Conservation (phyloP, 2,329 filamentous ascomycete genomes). For the Hypoxylon sp. region DNA sequence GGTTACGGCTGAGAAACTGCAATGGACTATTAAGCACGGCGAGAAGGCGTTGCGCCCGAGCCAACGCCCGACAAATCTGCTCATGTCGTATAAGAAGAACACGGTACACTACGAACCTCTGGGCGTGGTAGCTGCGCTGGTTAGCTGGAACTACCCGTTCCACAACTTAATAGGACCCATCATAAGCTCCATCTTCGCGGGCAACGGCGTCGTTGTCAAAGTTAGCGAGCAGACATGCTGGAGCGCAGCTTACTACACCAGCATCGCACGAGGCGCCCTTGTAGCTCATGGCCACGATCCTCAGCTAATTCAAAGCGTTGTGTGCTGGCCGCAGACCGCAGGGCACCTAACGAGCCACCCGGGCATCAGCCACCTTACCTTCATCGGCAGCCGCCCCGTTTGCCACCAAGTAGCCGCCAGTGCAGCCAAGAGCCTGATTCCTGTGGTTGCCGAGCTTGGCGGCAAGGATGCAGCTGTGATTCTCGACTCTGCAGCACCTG, state of each 20-base stretch:
- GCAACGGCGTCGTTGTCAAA: constrained; percentile 94
- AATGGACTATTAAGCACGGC: constrained; percentile 93
- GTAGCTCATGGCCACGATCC: constrained; percentile 85
- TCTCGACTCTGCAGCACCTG: constrained; percentile 78
- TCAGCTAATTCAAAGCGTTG: constrained; percentile 84
- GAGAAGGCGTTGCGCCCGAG: constrained; percentile 82
- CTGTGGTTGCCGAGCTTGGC: constrained; percentile 90
- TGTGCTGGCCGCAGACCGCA: constrained; percentile 90
- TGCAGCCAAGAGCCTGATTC: constrained; percentile 87
- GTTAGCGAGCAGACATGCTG: constrained; percentile 96
- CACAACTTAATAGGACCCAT: constrained; percentile 95
- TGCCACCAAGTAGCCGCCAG: constrained; percentile 90
- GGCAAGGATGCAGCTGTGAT: constrained; percentile 95
- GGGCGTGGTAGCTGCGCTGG: constrained; percentile 90
- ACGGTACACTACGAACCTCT: constrained; percentile 91
- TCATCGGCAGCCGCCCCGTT: constrained; percentile 91
- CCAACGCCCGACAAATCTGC: constrained; percentile 84
- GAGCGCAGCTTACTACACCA: constrained; percentile 86
- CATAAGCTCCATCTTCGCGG: constrained; percentile 90
- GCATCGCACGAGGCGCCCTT: constrained; percentile 83
- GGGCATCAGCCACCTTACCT: constrained; percentile 89
- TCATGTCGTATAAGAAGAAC: constrained; percentile 97
- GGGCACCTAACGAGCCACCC: constrained; percentile 87
- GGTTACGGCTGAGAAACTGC: constrained; percentile 92
- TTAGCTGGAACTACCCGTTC: constrained; percentile 98